These are phyloP conservation scores for Cyberlindnera amylophila DNA, from an alignment of 805 yeast genomes.

Conservation along the genomic window DNA sequence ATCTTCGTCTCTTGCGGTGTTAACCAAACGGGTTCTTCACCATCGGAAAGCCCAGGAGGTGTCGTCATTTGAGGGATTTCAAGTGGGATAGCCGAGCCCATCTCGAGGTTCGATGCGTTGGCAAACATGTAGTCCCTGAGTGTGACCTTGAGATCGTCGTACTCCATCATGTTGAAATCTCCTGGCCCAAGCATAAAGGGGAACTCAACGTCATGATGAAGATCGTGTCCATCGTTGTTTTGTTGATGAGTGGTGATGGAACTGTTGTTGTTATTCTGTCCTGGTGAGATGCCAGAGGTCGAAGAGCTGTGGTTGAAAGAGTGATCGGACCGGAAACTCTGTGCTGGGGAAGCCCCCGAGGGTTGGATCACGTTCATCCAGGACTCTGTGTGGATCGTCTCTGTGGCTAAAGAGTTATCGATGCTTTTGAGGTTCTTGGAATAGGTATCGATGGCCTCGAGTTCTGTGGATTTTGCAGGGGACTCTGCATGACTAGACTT, in stretches of 20 bases:
- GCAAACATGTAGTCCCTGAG: constrained; percentile 39
- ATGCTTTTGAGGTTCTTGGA: constrained; percentile 17
- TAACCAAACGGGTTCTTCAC: constrained; percentile 2
- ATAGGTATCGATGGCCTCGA: constrained; percentile 12
- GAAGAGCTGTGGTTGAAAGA: constrained; percentile 1
- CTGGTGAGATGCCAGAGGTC: constrained; percentile 1
- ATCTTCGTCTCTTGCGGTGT: constrained; percentile 32
- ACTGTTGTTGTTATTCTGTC: neutral
- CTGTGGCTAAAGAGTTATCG: constrained; percentile 10
- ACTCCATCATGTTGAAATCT: constrained; percentile 25
- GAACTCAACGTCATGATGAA: neutral
- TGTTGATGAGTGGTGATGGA: neutral
- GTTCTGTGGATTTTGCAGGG: too few species aligned
- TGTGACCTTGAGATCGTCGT: constrained; percentile 32
- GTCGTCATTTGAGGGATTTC: constrained; percentile 3
- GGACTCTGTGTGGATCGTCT: neutral
- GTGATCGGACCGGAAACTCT: constrained; percentile 1
- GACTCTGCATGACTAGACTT: too few species aligned
- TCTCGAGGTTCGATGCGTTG: constrained; percentile 28
- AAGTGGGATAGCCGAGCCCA: constrained; percentile 4
- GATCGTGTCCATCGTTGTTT: too few species aligned
- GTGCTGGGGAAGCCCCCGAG: constrained; percentile 2
- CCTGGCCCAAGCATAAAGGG: constrained; percentile 12
- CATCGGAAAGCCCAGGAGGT: constrained; percentile 15
- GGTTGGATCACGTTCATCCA: constrained; percentile 5